Evolutionary conservation across 2,329 filamentous ascomycete genomes (phyloP).

Genomic region (Aspergillus aculeatinus): DNA sequence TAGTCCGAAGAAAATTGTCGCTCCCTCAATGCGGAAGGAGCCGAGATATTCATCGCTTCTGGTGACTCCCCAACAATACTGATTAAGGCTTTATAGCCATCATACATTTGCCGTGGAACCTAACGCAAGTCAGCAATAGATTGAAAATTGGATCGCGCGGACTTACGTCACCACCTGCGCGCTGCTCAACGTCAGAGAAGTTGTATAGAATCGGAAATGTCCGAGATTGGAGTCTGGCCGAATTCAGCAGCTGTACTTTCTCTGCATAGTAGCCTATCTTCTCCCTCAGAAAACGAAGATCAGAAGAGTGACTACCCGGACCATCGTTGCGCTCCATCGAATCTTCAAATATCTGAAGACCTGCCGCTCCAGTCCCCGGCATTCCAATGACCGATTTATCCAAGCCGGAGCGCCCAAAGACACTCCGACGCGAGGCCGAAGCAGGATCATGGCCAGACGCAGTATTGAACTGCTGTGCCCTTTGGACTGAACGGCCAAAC

Average conservation of each 20-base stretch:
- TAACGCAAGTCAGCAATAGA: conserved; percentile 37
- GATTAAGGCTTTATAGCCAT: conserved; percentile 79
- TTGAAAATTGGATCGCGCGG: conserved; percentile 6
- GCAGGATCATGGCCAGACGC: conserved; percentile 45
- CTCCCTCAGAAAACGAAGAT: conserved; percentile 75
- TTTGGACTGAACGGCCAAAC: conserved; percentile 52
- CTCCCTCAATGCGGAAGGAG: conserved; percentile 67
- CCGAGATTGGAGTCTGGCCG: conserved; percentile 63
- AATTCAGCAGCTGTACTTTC: conserved; percentile 76
- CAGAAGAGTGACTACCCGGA: conserved; percentile 53
- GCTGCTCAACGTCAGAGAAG: conserved; percentile 71
- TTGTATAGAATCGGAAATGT: conserved; percentile 73
- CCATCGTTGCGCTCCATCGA: conserved; percentile 58
- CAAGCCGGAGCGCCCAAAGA: conserved; percentile 68
- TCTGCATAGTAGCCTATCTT: conserved; percentile 80
- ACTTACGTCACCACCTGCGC: conserved; percentile 63
- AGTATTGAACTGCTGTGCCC: conserved; percentile 39
- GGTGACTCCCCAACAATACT: conserved; percentile 73
- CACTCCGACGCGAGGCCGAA: conserved; percentile 50
- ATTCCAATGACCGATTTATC: conserved; percentile 85
- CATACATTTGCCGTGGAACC: conserved; percentile 70
- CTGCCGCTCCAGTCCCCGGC: conserved; percentile 63
- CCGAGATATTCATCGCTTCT: conserved; percentile 57
- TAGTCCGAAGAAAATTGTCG: conserved; percentile 76
- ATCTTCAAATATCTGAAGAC: conserved; percentile 66